A percentile compares a stretch with the other conserved stretches of the same genome.
These are phyloP conservation scores for Prillingera fragicola DNA, from an alignment of 1,284 basidiomycete species.

Conservation along the genomic window DNA sequence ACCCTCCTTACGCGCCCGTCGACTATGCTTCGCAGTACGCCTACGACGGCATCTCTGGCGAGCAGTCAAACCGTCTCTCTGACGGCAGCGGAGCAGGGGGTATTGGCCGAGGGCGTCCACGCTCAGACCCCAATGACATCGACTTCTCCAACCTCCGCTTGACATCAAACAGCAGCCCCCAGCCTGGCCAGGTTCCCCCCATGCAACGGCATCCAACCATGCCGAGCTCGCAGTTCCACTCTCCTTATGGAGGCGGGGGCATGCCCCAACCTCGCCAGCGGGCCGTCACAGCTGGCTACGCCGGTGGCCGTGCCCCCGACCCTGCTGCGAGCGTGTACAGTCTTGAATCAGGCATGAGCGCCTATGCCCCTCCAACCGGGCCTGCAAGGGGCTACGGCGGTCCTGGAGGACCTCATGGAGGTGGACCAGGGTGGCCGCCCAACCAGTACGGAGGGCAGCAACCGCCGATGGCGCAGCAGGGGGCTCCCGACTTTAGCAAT, in stretches of 20 bases:
- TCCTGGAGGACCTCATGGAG: not conserved
- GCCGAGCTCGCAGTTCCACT: constrained; percentile 8
- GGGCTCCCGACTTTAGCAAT: constrained; percentile 27
- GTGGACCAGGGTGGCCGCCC: constrained; percentile 14
- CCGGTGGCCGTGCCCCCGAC: constrained; percentile 13
- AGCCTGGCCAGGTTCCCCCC: constrained; percentile 9
- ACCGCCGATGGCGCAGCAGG: constrained; percentile 47
- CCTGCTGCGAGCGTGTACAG: constrained; percentile 44
- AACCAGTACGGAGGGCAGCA: no score
- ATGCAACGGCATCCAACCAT: constrained; percentile 20
- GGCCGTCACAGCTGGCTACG: constrained; percentile 21
- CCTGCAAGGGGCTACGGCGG: constrained; percentile 1
- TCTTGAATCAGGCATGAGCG: constrained; percentile 43
- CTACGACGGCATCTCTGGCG: constrained; percentile 7
- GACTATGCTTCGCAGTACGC: constrained; percentile 26
- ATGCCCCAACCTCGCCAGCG: constrained; percentile 16
- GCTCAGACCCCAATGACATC: constrained; percentile 35
- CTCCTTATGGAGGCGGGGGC: constrained; percentile 4
- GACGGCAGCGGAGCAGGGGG: constrained; percentile 10
- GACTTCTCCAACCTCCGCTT: constrained; percentile 33
- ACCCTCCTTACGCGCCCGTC: constrained; percentile 39
- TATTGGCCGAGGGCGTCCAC: constrained; percentile 25
- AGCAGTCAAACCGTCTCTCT: constrained; percentile 25
- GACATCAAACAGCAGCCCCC: no score
- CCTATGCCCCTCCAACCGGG: constrained; percentile 22